Evolutionary conservation across 78 protist species (phyloP), one percentile per base, ranked within the genome.

Genomic region (Guillardia theta): DNA sequence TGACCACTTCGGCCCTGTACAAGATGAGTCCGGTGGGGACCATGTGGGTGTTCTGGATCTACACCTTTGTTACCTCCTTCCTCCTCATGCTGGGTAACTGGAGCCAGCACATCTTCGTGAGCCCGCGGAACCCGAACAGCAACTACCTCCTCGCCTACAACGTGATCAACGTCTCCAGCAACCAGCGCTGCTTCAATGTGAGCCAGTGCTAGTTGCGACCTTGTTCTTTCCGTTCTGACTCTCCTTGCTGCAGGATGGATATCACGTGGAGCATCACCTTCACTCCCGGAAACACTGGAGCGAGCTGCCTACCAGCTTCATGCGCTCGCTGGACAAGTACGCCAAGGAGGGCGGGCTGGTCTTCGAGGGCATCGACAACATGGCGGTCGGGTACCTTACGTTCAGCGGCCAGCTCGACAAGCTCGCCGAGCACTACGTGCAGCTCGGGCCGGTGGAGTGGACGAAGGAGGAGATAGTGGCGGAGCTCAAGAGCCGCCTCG

Each of bases 81-180:
- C 48, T 78, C 53, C 90, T 78, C 90, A 70, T 78, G 90, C 48
- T 78, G 37, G 90, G 90, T 3, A 78, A 78, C 90, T 78, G 90
- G 90, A 44, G 53, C 43, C 90, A 78, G 48, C 90, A 78, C 8
- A 78, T 78, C 90, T 78, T 78, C 50, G 48, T 78, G 4, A 50
- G 44, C 50, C 90, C 90, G 0, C 44, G 44, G 53, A 78, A 43
- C 43, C 90, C 83, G 10, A 24, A 70, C 36, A 24, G 15, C 45
- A 43, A 37, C 48, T 78, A 78, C 21, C 50, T 24, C 90, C 45
- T 78, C 44, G 44, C 48, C 0, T 43, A 78, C 90, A 43, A 78
- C 45, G 45, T 10, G 0, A 37, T 78, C 48, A 78, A 78, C 50
- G 24, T 8, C 90, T 18, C 18, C 21, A 44, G 5, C 90, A 78